Percentiles rank a stretch among this genome's conserved stretches.
These are phyloP conservation scores for Circinella umbellata DNA, from an alignment of 371 early-diverging fungal genomes.

Conservation along the genomic window DNA sequence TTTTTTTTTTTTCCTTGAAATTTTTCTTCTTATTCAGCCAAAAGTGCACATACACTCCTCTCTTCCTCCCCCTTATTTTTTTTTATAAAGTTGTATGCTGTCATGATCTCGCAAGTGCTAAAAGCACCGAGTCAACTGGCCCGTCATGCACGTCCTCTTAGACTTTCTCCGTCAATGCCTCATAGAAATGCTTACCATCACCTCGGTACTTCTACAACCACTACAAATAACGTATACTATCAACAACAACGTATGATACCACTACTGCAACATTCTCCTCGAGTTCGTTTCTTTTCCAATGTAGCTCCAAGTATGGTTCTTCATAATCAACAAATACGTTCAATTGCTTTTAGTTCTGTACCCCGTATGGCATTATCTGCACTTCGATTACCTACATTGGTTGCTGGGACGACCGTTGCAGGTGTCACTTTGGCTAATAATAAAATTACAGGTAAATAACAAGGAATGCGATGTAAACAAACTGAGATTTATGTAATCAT, in stretches of 20 bases:
- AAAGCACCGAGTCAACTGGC: neutral
- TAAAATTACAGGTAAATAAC: constrained; percentile 43
- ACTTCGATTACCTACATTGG: constrained; percentile 35
- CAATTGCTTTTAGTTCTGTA: constrained; percentile 33
- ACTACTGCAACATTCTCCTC: constrained; percentile 31
- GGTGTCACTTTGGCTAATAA: constrained; percentile 47
- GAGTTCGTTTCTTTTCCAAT: constrained; percentile 35
- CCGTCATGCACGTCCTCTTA: neutral
- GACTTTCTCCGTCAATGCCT: neutral
- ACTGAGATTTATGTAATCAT: no score
- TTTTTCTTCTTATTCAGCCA: no score
- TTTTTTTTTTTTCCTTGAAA: no score
- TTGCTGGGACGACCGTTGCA: constrained; percentile 48
- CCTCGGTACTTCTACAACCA: neutral
- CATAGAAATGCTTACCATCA: constrained; percentile 2
- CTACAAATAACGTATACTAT: neutral
- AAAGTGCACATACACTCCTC: no score
- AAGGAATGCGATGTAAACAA: no score
- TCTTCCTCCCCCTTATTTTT: no score
- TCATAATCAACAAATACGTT: constrained; percentile 29
- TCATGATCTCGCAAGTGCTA: neutral
- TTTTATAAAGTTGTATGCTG: neutral
- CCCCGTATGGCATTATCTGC: constrained; percentile 38
- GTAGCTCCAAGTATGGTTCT: constrained; percentile 27
- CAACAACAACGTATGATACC: constrained; percentile 16